Evolutionary conservation across 1,284 basidiomycete species (phyloP).

Genomic region (Agaricales sp.): DNA sequence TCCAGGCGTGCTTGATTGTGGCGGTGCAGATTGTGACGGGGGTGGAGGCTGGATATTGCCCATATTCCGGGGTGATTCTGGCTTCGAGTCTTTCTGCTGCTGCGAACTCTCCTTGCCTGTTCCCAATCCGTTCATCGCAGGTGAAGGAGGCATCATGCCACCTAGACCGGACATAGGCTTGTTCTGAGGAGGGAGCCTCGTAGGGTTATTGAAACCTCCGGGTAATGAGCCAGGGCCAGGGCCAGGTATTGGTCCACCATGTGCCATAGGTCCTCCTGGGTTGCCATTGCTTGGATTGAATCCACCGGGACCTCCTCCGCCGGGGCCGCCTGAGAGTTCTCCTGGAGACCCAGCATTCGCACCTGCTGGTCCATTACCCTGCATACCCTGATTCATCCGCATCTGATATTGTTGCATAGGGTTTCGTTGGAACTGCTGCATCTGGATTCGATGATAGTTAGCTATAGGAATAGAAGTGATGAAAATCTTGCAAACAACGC

Average conservation of each 20-base stretch:
- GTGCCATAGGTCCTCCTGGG: neutral
- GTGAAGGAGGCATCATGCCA: neutral
- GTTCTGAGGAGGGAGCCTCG: neutral
- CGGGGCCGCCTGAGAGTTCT: neutral
- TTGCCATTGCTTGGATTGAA: neutral
- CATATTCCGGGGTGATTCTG: neutral
- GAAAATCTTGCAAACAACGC: neutral
- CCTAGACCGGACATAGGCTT: neutral
- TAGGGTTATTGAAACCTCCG: neutral
- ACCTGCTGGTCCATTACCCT: neutral
- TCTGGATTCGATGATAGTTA: neutral
- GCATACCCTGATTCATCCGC: neutral
- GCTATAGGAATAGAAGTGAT: neutral
- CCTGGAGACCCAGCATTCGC: neutral
- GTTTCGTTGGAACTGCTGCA: neutral
- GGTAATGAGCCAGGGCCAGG: too few species aligned
- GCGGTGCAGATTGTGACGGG: neutral
- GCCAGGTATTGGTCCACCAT: neutral
- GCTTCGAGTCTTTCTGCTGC: neutral
- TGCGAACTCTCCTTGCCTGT: neutral
- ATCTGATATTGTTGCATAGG: neutral
- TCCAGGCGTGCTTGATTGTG: slow-evolving; percentile 1
- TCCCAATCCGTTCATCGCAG: neutral
- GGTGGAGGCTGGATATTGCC: neutral
- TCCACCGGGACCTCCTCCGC: neutral